Base-by-base conservation (phyloP, 495 filamentous ascomycete genomes). In the Hamigera avellanea region DNA sequence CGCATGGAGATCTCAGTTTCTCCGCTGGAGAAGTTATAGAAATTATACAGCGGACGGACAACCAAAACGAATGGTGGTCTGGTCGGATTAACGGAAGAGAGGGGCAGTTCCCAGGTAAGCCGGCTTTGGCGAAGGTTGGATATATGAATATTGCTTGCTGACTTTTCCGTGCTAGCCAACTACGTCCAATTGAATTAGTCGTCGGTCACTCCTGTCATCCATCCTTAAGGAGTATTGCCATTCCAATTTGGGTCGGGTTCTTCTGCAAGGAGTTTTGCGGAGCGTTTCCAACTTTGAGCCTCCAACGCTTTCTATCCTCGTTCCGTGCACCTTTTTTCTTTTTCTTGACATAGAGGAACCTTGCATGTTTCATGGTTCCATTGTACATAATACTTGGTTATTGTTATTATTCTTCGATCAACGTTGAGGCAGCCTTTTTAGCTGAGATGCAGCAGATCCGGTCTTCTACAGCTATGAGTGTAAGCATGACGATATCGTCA, bases 51-150 rank as follows among this genome's bases (percentile, higher is more conserved):
- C 69, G 83, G 31, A 94, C 87, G 9, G 65, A 66, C 12, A 94
- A 93, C 44, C 81, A 83, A 33, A 94, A 99, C 48, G 91, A 96
- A 59, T 99, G 91, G 91, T 99, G 91, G 91, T 77, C 68, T 2
- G 91, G 91, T 5, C 78, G 71, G 53, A 42, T 91, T 37, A 63
- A 76, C 41, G 87, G 83, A 14, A 75, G 76, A 56, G 66, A 81
- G 46, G 91, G 91, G 26, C 91, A 96, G 58, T 96, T 98, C 57
- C 91, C 91, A 46, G 91, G 91, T 88, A 73, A 61, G 76, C 8
- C 17, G 7, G n/a, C n/a, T n/a, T n/a, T n/a, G n/a, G n/a, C n/a
- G n/a, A n/a, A n/a, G n/a, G n/a, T n/a, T n/a, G n/a, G n/a, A n/a
- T n/a, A n/a, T n/a, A n/a, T n/a, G n/a, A 30, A 40, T 13, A 30